phyloP scores from a whole-genome alignment of 2,329 filamentous ascomycete genomes.

The Cladosporium phlei region DNA sequence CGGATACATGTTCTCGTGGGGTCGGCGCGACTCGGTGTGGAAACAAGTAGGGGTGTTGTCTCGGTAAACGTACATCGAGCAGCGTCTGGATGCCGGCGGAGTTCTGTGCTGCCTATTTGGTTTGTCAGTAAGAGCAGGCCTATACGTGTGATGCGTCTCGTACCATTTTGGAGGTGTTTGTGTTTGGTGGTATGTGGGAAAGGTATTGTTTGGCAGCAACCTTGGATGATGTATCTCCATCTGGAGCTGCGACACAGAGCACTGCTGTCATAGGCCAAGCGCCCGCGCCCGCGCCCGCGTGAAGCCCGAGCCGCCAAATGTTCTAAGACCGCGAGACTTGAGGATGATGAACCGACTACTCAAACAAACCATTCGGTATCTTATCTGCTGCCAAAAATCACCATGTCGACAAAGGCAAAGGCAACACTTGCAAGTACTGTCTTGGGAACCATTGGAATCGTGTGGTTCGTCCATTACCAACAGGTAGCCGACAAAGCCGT shows the following conservation, averaged over 20 bases:
- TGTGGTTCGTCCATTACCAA: constrained; percentile 83
- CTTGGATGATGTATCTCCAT: neutral
- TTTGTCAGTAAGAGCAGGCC: constrained; percentile 4
- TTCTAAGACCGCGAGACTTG: no score
- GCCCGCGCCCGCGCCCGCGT: constrained; percentile 1
- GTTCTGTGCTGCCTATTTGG: constrained; percentile 84
- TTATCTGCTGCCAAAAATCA: neutral
- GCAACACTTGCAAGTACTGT: constrained; percentile 75
- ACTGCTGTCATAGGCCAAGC: neutral
- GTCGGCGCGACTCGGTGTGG: neutral
- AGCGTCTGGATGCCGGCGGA: constrained; percentile 97
- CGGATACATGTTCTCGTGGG: neutral
- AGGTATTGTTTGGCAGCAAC: neutral
- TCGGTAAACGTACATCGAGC: constrained; percentile 71
- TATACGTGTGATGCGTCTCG: no score
- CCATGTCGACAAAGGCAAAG: constrained; percentile 88
- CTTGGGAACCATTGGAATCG: constrained; percentile 67
- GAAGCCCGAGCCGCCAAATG: neutral
- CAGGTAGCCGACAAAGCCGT: constrained; percentile 81
- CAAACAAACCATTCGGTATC: neutral
- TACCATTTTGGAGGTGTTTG: constrained; percentile 4
- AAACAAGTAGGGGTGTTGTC: neutral
- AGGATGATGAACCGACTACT: no score
- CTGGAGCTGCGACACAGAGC: constrained; percentile 2
- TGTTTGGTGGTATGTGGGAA: neutral